These are phyloP conservation scores for Diaporthe capsici DNA, from an alignment of 2,329 filamentous ascomycete species.

Conservation along the genomic window DNA sequence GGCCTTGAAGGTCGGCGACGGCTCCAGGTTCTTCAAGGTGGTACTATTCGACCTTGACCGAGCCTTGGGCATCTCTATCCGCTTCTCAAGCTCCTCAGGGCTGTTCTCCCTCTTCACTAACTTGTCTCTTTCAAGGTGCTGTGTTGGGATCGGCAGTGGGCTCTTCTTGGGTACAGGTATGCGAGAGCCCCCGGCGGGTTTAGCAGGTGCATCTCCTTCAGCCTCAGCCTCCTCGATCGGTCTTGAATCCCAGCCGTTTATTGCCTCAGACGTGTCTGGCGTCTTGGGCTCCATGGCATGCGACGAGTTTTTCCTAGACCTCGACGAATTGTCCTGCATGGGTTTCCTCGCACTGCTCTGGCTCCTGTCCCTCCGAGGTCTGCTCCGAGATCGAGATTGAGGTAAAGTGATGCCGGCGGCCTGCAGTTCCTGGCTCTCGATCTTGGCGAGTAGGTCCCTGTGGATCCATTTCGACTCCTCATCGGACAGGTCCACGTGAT, in stretches of 20 bases:
- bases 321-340: conserved; percentile 48
- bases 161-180: conserved; percentile 90
- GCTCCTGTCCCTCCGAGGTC: conserved; percentile 60
- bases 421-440: conserved; percentile 85
- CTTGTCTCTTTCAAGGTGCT: conserved; percentile 81
- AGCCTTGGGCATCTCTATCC: conserved; percentile 71
- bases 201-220: conserved; percentile 65
- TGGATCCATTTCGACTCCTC: conserved; percentile 88
- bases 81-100: conserved; percentile 67
- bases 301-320: conserved; percentile 64
- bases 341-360: conserved; percentile 51
- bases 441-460: conserved; percentile 84
- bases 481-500: conserved; percentile 54
- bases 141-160: conserved; percentile 79
- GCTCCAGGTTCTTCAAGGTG: conserved; percentile 72
- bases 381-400: conserved; percentile 66
- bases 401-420: conserved; percentile 79
- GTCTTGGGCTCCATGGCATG: conserved; percentile 53
- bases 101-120: conserved; percentile 72
- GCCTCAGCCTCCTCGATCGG: conserved; percentile 83
- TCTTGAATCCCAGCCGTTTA: conserved; percentile 76
- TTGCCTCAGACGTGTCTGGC: conserved; percentile 58
- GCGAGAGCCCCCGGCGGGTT: conserved; percentile 77
- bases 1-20: conserved; percentile 52
- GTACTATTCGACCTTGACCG: conserved; percentile 75